Conservation (phyloP, 2,329 filamentous ascomycete genomes). For the Talaromyces marneffei region DNA sequence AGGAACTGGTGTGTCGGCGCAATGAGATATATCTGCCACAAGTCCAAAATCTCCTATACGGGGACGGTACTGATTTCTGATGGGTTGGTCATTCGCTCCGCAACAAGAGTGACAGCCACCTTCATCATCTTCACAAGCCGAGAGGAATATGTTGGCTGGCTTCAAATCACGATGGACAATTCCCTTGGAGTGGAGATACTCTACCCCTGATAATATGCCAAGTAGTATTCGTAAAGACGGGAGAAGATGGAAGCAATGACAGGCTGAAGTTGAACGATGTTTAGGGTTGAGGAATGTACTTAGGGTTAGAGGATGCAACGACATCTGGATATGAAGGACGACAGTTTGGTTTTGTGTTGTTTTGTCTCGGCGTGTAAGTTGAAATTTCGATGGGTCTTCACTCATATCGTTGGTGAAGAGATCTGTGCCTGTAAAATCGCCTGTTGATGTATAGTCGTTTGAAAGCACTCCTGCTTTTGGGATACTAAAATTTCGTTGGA, state of each 20-base stretch:
- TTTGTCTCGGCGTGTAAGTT: conserved; percentile 23
- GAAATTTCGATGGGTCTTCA: conserved; percentile 30
- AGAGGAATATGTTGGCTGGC: conserved; percentile 62
- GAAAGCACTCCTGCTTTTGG: conserved; percentile 17
- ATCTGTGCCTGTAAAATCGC: conserved; percentile 31
- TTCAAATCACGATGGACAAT: conserved; percentile 64
- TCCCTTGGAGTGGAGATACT: conserved; percentile 57
- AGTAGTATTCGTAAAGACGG: conserved; percentile 54
- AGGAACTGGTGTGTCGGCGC: conserved; percentile 25
- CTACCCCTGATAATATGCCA: conserved; percentile 56
- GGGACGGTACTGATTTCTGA: conserved; percentile 46
- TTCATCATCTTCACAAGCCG: conserved; percentile 44
- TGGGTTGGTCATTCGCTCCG: conserved; percentile 18
- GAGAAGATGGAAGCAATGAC: conserved; percentile 58
- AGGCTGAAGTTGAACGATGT: conserved; percentile 23
- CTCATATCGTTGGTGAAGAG: conserved; percentile 40
- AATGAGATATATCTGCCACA: conserved; percentile 49
- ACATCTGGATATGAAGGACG: conserved; percentile 64
- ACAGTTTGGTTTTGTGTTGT: conserved; percentile 35
- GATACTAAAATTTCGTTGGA: conserved; percentile 38
- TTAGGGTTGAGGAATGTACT: conserved; percentile 51
- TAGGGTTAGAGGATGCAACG: conserved; percentile 57
- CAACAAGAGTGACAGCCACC: conserved; percentile 44
- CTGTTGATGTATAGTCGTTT: conserved; percentile 30
- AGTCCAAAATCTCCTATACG: conserved; percentile 65